Evolutionary conservation across 73 alveolate genomes (phyloP), one percentile per base, ranked within the genome.

Genomic region (Paramecium bursaria): DNA sequence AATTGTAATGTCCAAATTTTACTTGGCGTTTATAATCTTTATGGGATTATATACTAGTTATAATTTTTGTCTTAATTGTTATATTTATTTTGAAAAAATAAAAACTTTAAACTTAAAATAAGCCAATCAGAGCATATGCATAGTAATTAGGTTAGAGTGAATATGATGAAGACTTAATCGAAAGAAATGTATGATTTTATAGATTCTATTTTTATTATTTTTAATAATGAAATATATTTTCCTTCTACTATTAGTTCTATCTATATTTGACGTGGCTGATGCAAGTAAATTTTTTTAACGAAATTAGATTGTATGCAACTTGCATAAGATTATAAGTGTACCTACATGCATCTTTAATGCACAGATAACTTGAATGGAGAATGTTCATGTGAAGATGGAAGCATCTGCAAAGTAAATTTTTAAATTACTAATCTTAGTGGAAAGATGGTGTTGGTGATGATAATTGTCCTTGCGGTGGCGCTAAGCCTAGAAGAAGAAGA

Each of bases 1-100:
- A 50, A 19, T 6, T 90, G 10, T 46, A 92, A 46, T 93, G 97
- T 61, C 87, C 94, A 4, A 57, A 57, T 21, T 67, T 67, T 15
- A 67, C 33, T 6, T 67, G 33, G 19, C 44, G 53, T n/a, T n/a
- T n/a, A n/a, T n/a, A n/a, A n/a, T n/a, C n/a, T n/a, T n/a, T 67
- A 25, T 67, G 82, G 82, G 82, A 67, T 42, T 67, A 39, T 67
- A 42, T 42, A 35, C 21, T 67, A 15, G 44, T 67, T 2, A 39
- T 42, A 19, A 67, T 67, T 0, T 67, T 67, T 42, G 55, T 14
- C 9, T 53, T 57, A 4, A 42, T 67, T 5, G 17, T 67, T 0
- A n/a, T 67, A 67, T 67, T 67, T 67, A 11, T 21, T 67, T 3
- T 67, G 44, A 21, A 67, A 67, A 42, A 67, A 67, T 19, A 67